Base-by-base conservation (phyloP, 129 eudicot genomes). In the Silybum marianum region DNA sequence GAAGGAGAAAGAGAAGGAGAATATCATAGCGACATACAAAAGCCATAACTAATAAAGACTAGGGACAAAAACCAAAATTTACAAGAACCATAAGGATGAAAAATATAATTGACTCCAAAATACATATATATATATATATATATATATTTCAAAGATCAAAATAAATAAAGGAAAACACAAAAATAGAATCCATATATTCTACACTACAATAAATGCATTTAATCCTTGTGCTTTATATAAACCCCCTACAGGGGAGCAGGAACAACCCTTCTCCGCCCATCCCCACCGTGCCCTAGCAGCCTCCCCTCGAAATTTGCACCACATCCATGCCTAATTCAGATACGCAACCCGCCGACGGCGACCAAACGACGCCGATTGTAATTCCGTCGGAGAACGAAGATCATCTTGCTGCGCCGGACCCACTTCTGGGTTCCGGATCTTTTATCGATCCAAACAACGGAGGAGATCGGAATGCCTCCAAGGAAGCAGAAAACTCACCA, bases 381-480 rank as follows among this genome's bases (percentile, higher is more conserved):
- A 72, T 3, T 73, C 83, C 69, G 14, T 38, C 86, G 66, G 82
- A 77, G 12, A 0, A 24, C 23, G 75, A 67, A 65, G 80, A 73
- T 10, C 83, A 68, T 48, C 67, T 74, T 19, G 42, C 32, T 13
- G 54, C 82, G 7, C 82, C 82, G 5, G 86, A 83, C 86, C 84
- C 86, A 0, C 86, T 83, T 28, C 63, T 83, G 4, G 86, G 86
- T 22, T 72, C 84, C 78, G 84, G 84, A 80, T 80, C 84, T 36
- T 80, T 80, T 39, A 80, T 80, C 54, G 84, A 73, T 80, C 84
- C 83, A 5, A 80, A 22, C 58, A 80, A 80, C 62, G 83, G 77
- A 71, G 36, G 48, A 51, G 69, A 74, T 36, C 80, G 48, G 42
- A 82, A 77, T 23, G 81, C 72, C 9, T 80, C 84, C 10, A 80